Percentiles rank a stretch among this genome's conserved stretches.
These are phyloP conservation scores for Neurospora sp. DNA, from an alignment of 495 filamentous ascomycete species.

Conservation along the genomic window DNA sequence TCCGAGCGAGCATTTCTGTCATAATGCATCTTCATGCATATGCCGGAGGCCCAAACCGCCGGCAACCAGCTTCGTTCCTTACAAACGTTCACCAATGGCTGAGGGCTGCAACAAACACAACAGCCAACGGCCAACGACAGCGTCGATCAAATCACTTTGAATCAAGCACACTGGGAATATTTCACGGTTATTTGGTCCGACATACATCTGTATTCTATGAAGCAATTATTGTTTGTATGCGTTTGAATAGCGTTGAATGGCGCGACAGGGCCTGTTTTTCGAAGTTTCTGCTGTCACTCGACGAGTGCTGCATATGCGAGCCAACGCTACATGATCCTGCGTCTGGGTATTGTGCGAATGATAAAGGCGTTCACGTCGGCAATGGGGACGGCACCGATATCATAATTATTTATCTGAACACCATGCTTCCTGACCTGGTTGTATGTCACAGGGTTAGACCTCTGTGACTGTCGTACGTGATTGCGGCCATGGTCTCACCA, in stretches of 20 bases:
- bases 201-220: not conserved
- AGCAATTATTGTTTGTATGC: not conserved
- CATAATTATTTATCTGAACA: not conserved
- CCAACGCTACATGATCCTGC: not conserved
- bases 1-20: no score
- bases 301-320: not conserved
- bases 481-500: no score
- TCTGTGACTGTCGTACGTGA: no score
- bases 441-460: no score
- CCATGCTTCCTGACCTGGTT: not conserved
- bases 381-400: not conserved
- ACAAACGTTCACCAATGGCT: not conserved
- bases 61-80: not conserved
- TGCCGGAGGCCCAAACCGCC: no score
- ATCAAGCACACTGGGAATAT: not conserved
- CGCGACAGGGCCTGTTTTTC: not conserved
- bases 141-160: not conserved
- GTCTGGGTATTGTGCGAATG: not conserved
- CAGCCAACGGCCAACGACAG: not conserved
- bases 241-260: constrained; percentile 1
- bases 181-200: not conserved
- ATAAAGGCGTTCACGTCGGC: not conserved
- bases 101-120: not conserved
- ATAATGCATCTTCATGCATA: no score
- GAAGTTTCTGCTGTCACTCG: not conserved